Evolutionary conservation across 345 rosid genomes (phyloP).

Genomic region (Moringa oleifera): DNA sequence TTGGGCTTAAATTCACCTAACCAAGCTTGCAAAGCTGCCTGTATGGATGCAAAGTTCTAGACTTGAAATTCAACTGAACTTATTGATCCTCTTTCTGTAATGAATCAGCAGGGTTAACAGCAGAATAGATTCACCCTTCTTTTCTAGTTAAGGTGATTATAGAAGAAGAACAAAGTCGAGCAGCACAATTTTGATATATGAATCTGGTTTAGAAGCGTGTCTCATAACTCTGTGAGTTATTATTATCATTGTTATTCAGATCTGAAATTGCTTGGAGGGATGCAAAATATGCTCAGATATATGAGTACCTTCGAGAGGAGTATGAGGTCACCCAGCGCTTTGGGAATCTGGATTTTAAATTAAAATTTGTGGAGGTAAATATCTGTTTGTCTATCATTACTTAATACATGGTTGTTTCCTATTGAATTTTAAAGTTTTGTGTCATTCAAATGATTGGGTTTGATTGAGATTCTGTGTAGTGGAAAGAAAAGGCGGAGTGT

Average conservation of each 20-base stretch:
- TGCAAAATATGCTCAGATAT: constrained; percentile 87
- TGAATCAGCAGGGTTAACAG: neutral
- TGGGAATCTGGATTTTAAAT: constrained; percentile 76
- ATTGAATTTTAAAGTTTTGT: neutral
- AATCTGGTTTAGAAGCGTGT: neutral
- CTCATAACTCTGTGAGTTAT: neutral
- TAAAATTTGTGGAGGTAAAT: constrained; percentile 83
- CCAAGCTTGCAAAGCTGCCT: neutral
- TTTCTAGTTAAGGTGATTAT: neutral
- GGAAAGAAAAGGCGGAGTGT: no score
- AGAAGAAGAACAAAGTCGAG: neutral
- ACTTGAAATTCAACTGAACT: neutral
- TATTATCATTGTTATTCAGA: constrained; percentile 33
- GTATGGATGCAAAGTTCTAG: neutral
- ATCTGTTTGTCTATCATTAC: neutral
- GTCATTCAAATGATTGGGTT: no score
- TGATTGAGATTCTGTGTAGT: no score
- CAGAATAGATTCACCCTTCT: no score
- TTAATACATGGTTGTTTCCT: neutral
- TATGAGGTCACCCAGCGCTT: constrained; percentile 89
- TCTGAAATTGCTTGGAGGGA: constrained; percentile 98
- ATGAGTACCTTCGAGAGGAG: constrained; percentile 88
- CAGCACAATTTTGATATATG: neutral
- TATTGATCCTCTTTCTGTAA: neutral
- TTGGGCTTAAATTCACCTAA: neutral